These are phyloP conservation scores for Mortierella antarctica DNA, from an alignment of 192 early-diverging fungal species.

Conservation along the genomic window DNA sequence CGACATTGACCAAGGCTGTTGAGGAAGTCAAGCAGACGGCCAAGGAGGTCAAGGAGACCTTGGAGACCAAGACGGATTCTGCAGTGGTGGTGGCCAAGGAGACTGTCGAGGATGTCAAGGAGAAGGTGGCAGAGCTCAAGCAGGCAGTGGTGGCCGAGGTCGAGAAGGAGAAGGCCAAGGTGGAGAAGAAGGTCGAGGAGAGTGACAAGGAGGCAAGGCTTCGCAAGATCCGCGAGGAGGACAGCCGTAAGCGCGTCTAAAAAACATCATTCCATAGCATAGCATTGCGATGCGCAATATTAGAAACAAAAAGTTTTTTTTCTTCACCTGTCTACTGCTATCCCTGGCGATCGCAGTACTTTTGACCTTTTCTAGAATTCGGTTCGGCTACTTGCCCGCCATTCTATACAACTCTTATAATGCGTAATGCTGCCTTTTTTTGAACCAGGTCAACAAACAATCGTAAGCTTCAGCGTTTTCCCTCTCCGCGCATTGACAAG, in stretches of 20 bases:
- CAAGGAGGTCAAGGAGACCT: constrained; percentile 25
- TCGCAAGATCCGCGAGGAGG: constrained; percentile 44
- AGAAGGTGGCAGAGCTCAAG: constrained; percentile 43
- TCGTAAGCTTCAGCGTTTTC: no score
- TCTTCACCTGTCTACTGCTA: no score
- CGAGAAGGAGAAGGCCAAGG: constrained; percentile 22
- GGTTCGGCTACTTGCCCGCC: no score
- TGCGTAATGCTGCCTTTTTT: no score
- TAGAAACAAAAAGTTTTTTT: no score
- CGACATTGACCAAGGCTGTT: constrained; percentile 29
- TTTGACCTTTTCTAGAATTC: no score
- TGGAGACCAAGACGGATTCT: constrained; percentile 12
- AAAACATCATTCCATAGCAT: not conserved
- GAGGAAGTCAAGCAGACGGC: constrained; percentile 33
- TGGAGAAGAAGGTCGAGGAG: constrained; percentile 17
- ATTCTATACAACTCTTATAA: no score
- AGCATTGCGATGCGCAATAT: no score
- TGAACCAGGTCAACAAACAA: no score
- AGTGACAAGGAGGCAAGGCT: constrained; percentile 17
- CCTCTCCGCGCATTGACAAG: no score
- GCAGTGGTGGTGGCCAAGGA: constrained; percentile 23
- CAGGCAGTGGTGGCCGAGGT: constrained; percentile 29
- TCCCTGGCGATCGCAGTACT: no score
- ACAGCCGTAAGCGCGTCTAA: constrained; percentile 46
- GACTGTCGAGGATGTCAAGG: constrained; percentile 40